phyloP scores from a whole-genome alignment of 805 yeast genomes.

The Candida verbasci region DNA sequence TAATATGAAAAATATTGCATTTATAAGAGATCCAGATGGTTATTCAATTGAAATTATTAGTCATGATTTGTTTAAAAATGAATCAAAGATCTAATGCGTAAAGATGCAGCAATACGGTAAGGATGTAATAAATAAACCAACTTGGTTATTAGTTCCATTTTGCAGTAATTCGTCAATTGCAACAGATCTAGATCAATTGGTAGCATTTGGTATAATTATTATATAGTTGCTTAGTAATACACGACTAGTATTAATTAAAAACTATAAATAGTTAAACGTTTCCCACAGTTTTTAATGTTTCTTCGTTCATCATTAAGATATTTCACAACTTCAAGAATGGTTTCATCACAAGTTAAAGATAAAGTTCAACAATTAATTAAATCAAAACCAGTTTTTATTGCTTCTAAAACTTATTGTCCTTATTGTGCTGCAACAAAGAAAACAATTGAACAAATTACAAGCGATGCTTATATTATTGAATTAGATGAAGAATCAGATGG shows the following conservation, averaged over 20 bases:
- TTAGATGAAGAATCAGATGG: conserved; percentile 65
- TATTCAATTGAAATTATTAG: conserved; percentile 76
- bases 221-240: too few species aligned
- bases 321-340: conserved; percentile 34
- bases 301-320: background rate
- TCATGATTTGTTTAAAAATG: conserved; percentile 18
- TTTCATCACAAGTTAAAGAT: conserved; percentile 51
- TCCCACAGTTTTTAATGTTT: conserved; percentile 1
- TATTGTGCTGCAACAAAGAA: conserved; percentile 40
- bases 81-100: background rate
- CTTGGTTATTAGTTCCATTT: too few species aligned
- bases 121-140: too few species aligned
- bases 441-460: conserved; percentile 34
- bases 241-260: too few species aligned
- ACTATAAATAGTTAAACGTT: background rate
- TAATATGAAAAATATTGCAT: conserved; percentile 58
- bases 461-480: conserved; percentile 51
- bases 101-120: too few species aligned
- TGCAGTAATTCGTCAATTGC: too few species aligned
- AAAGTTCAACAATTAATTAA: conserved; percentile 64
- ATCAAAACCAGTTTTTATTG: conserved; percentile 67
- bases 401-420: conserved; percentile 53
- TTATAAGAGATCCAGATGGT: conserved; percentile 85
- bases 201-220: too few species aligned
- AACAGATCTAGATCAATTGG: too few species aligned